Evolutionary conservation across 805 yeast species (phyloP), one percentile per base, ranked within the genome.

Genomic region (Saccharomycopsis microspora): DNA sequence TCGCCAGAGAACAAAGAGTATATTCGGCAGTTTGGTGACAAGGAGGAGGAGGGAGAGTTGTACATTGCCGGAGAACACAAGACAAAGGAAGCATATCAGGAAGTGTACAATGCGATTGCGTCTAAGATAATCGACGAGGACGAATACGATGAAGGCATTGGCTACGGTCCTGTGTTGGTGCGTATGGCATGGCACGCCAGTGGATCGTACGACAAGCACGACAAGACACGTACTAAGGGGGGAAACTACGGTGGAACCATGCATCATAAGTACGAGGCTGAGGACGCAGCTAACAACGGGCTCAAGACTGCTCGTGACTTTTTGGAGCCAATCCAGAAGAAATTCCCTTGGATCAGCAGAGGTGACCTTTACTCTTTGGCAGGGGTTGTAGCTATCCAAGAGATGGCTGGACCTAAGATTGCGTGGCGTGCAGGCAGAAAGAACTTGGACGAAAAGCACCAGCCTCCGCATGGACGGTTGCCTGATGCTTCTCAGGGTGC

Each of bases 111-210:
- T 66, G 93, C 78, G 54, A 86, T 76, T 72, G 96, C 81, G 35
- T 60, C 59, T 39, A 74, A 71, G 61, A 60, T 84, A 29, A 40
- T 10, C 10, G 85, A 78, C 5, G 67, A 71, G 19, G 73, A 69
- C 46, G 74, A 68, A 43, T 80, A 75, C 59, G 89, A 82, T 56
- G 81, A 78, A 54, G 78, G 76, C 36, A 77, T 80, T 30, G 82
- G 80, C 3, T 72, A 78, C 52, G 93, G 89, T 1, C 96, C 95
- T 6, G 77, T 82, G 10, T 66, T 86, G 39, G 77, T 86, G 29
- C 76, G 95, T 57, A 71, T 85, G 47, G 83, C 95, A 31, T 86
- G 95, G 95, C 95, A 86, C 61, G 75, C 82, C 35, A 75, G 85
- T 49, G 95, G 94, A n/a, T 84, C 93, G 19, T 87, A 71, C 63